Evolutionary conservation across 108 stramenopile genomes (phyloP), one percentile per base, ranked within the genome.

Genomic region (Fragilaria crotonensis): DNA sequence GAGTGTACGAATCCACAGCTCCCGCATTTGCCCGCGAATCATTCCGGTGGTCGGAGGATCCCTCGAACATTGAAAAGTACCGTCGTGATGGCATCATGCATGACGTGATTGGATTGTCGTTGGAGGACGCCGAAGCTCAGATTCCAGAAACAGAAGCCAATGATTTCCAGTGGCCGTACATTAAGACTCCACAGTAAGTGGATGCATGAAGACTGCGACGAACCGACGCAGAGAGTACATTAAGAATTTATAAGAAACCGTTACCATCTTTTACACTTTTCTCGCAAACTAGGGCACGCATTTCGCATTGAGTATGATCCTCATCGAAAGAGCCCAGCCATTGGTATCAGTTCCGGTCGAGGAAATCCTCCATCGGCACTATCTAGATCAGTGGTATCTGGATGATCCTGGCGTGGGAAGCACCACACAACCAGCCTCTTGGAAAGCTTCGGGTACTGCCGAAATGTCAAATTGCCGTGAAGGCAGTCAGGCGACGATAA

Each of bases 1-100:
- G 52, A 22, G 76, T 83, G 23, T 87, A 87, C 52, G 81, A 87
- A 46, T 11, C 48, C 3, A 33, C 50, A 17, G 81, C 85, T 30
- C 73, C 81, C 17, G 30, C 46, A 22, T 87, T 81, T 66, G 77
- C 81, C 5, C 68, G 85, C 17, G 81, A 87, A 23, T 64, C 61
- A 41, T 67, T 74, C 31, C 73, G 85, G 7, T 87, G 85, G 85
- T 78, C 76, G 28, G 79, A 30, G 18, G 57, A 78, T 45, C 62
- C 70, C 5, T 25, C 22, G 27, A 83, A 87, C 52, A 75, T 76
- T 46, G 51, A 75, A 63, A 11, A 21, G 1, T 83, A 83, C 57
- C 59, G 79, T 22, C 50, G 47, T 21, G 51, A 73, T 54, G 78
- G 78, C 18, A 62, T 67, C 20, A 83, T 83, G 82, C 68, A 62